Conservation (phyloP, 148 eudicot species). For the Oxyria digyna region DNA sequence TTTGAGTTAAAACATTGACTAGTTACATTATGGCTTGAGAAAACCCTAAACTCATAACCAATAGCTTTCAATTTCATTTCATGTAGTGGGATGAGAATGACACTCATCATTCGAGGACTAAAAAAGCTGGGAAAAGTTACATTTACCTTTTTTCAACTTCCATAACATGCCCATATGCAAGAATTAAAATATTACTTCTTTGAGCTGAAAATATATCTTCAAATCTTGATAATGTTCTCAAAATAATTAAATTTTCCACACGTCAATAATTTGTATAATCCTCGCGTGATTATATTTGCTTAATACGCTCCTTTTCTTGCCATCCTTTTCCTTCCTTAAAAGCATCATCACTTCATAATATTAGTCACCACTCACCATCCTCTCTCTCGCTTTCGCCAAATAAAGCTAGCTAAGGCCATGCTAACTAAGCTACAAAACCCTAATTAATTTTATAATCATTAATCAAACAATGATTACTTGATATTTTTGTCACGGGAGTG, state of each 20-base stretch:
- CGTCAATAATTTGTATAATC: background rate
- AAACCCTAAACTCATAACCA: background rate
- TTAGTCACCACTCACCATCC: background rate
- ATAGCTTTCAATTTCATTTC: background rate
- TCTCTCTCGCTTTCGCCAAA: background rate
- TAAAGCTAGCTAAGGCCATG: background rate
- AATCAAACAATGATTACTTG: background rate
- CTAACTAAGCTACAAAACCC: background rate
- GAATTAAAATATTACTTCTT: background rate
- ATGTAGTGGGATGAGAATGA: background rate
- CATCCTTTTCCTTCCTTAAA: conserved; percentile 5
- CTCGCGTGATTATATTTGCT: background rate
- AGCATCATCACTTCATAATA: conserved; percentile 6
- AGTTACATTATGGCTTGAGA: too few relatives aligned
- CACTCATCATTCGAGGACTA: conserved; percentile 6
- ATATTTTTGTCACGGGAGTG: too few relatives aligned
- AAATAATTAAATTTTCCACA: background rate
- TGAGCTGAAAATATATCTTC: background rate
- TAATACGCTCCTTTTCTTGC: conserved; percentile 3
- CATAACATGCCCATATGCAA: conserved; percentile 7
- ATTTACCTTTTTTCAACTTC: conserved; percentile 1
- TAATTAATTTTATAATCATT: background rate
- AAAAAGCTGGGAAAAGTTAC: background rate
- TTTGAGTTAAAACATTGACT: too few relatives aligned
- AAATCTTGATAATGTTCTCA: background rate